Percentiles rank a stretch among this genome's conserved stretches.
phyloP scores from a whole-genome alignment of 352 stramenopile genomes.

The Saprolegnia parasitica region DNA sequence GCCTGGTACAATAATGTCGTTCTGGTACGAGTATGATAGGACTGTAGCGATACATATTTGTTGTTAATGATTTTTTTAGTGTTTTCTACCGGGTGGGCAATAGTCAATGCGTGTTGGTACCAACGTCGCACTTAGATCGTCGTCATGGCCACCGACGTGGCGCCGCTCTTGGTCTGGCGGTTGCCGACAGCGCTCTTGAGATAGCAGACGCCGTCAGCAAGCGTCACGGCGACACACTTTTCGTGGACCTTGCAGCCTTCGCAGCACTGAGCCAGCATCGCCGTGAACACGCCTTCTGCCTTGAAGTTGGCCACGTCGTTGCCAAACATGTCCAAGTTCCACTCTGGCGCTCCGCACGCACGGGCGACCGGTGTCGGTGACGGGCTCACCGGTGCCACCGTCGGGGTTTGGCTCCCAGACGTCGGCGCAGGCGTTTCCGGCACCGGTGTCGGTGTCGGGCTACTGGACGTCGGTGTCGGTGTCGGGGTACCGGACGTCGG shows the following conservation, averaged over 20 bases:
- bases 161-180: background rate
- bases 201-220: background rate
- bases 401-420: no score
- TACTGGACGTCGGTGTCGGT: background rate
- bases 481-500: constrained; percentile 20
- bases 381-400: background rate
- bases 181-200: background rate
- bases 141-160: background rate
- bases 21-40: no score
- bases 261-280: background rate
- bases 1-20: no score
- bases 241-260: background rate
- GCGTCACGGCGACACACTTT: background rate
- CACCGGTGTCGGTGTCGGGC: background rate
- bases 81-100: no score
- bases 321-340: background rate
- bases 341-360: background rate
- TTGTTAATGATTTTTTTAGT: no score
- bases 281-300: background rate
- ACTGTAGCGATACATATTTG: no score
- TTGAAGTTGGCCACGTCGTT: background rate
- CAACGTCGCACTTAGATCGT: no score
- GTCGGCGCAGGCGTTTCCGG: no score
- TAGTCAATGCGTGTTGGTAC: no score
- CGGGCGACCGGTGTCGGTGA: background rate